Conservation (phyloP, 2,329 filamentous ascomycete genomes). For the Geosmithia putterillii region DNA sequence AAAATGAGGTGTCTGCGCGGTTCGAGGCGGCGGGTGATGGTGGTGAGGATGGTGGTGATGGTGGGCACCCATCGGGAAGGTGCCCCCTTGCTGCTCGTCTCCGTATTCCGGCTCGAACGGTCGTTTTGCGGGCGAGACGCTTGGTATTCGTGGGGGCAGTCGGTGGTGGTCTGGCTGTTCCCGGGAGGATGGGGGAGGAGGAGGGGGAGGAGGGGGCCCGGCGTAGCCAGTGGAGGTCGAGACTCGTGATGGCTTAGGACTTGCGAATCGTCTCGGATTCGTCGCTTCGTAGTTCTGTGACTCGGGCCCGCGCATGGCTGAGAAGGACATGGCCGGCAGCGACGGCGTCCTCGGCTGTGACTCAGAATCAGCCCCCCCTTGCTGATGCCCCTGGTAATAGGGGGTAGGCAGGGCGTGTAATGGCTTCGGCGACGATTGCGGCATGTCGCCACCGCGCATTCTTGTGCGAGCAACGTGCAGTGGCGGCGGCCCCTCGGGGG, state of each 20-base stretch:
- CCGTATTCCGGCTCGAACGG: slow-evolving; percentile 14
- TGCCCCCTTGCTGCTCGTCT: slow-evolving; percentile 14
- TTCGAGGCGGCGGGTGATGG: slow-evolving; percentile 11
- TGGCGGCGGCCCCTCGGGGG: background rate
- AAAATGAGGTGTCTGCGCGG: slow-evolving; percentile 9
- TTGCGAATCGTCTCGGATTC: slow-evolving; percentile 9
- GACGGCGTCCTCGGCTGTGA: background rate
- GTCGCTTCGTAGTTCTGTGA: background rate
- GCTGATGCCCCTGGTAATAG: background rate
- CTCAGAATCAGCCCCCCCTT: background rate
- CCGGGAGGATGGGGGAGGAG: too few species aligned
- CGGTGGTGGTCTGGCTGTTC: slow-evolving; percentile 9
- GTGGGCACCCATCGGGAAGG: slow-evolving; percentile 11
- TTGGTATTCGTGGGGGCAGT: slow-evolving; percentile 7
- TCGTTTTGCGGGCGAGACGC: slow-evolving; percentile 16
- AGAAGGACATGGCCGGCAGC: background rate
- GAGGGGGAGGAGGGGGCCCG: slow-evolving; percentile 5
- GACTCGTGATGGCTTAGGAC: slow-evolving; percentile 16
- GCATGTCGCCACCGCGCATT: background rate
- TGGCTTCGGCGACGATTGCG: background rate
- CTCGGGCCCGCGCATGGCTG: background rate
- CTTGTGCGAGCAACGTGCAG: background rate
- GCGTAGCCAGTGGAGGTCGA: slow-evolving; percentile 15
- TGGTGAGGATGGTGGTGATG: too few species aligned
- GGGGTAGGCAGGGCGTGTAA: background rate